Evolutionary conservation across 2,329 filamentous ascomycete genomes (phyloP), one percentile per base, ranked within the genome.

Genomic region (Didymella sp.): DNA sequence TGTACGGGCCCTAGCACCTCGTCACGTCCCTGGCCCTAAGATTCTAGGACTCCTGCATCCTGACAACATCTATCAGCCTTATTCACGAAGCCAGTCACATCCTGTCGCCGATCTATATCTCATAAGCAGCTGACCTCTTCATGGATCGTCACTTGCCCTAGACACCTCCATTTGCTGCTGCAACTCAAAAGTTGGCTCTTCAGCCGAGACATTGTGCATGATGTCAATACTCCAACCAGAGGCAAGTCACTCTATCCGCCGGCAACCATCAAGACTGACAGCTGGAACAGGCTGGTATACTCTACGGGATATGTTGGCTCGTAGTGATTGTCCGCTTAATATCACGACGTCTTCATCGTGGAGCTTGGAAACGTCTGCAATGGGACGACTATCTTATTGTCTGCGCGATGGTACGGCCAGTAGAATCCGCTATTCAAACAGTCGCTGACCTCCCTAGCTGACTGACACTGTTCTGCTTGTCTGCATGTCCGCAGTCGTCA

Each of bases 381-480:
- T 46, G 68, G 12, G 75, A 77, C 45, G 75, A 77, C 44, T 74
- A 70, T 37, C 51, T 77, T 42, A 74, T 77, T 15, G 43, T 75
- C 35, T 38, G 72, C 12, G 73, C 73, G 22, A 71, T 77, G 70
- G 73, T 75, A 65, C 21, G 64, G 38, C 12, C 9, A 40, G 4
- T n/a, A 38, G 8, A 22, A 15, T 25, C 17, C 2, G 33, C 17
- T 17, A 24, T 21, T 15, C 4, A 13, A 25, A n/a, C 24, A 46
- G 13, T 33, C 49, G 30, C 59, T 65, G 35, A 65, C 43, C 30
- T 7, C 5, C 12, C 2, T 31, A 76, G 73, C 48, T 60, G 24
- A 73, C 74, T 24, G 69, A 73, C 48, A 76, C 74, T 5, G 60
- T 72, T 17, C 53, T 77, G 19, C 71, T 76, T 35, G 63, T 66